Evolutionary conservation across 1,284 basidiomycete species (phyloP), one percentile per base, ranked within the genome.

Genomic region (Porodaedalea pini): DNA sequence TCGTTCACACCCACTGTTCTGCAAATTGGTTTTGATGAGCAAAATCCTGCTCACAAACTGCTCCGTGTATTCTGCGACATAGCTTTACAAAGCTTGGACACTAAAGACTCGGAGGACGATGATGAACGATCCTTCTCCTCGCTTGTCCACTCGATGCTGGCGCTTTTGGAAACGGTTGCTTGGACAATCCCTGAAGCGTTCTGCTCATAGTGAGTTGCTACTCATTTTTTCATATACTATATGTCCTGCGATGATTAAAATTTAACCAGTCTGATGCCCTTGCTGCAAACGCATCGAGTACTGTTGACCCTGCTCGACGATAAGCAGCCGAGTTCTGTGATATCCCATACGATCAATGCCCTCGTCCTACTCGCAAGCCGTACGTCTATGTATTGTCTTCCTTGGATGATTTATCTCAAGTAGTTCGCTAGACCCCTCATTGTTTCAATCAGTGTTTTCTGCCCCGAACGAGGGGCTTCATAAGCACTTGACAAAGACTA

Each of bases 331-430:
- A 63, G 66, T 1, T 77, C 76, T 72, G 68, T 87, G 23, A 68
- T 87, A 3, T 66, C 71, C 44, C 71, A 73, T 21, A 73, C 75
- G 31, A 69, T 74, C 25, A 75, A 77, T 5, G 62, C 82, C 11
- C 67, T 90, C n/a, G 66, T 78, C 2, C 68, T 83, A 57, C 67
- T 88, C 44, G 80, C 82, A 25, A 78, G 78, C 47, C 76, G 86
- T 87, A 66, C 53, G 82, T 37, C 45, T n/a, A 34, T 71, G 6
- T 51, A 54, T 40, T 34, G n/a, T 52, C 60, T 53, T 41, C 27
- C 27, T 25, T 15, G 45, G 19, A 37, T 29, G n/a, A 40, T 21
- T 48, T 13, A 34, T 25, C 19, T 19, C 31, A 29, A 7, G 17
- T 32, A 13, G 13, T 44, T 19, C 49, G 37, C 25, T 57, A 79